A percentile compares a stretch with the other conserved stretches of the same genome.
phyloP scores from a whole-genome alignment of 805 yeast species.

The Wickerhamomyces rabaulensis region DNA sequence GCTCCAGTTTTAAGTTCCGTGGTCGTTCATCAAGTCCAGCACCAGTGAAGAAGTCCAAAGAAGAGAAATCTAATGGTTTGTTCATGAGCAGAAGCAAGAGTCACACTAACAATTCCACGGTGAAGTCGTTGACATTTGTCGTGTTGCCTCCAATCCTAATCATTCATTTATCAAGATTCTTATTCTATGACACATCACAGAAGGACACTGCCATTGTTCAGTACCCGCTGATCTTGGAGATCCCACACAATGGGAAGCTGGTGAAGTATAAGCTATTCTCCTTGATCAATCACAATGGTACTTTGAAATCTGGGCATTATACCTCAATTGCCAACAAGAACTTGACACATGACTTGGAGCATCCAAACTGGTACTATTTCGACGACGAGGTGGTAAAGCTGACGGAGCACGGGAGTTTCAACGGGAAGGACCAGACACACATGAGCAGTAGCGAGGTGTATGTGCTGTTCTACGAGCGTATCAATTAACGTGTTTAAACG shows the following conservation, averaged over 20 bases:
- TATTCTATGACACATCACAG: conserved; percentile 46
- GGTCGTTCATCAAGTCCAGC: conserved; percentile 25
- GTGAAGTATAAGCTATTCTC: conserved; percentile 51
- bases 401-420: conserved; percentile 41
- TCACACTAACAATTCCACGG: conserved; percentile 34
- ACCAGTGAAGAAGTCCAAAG: conserved; percentile 9
- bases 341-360: conserved; percentile 29
- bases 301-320: conserved; percentile 70
- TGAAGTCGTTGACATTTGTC: conserved; percentile 70
- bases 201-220: conserved; percentile 45
- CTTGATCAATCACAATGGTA: conserved; percentile 67
- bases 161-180: conserved; percentile 80
- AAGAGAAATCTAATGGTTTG: conserved; percentile 23
- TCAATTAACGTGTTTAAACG: conserved; percentile 11
- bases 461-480: conserved; percentile 57
- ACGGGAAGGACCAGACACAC: conserved; percentile 29
- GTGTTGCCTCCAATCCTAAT: conserved; percentile 75
- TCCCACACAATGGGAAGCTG: conserved; percentile 33
- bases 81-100: conserved; percentile 1
- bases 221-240: conserved; percentile 50
- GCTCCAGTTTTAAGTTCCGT: conserved; percentile 18
- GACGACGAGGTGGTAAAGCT: conserved; percentile 63
- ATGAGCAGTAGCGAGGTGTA: conserved; percentile 58
- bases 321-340: conserved; percentile 57
- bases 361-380: conserved; percentile 64